Percentiles rank a stretch among this genome's conserved stretches.
phyloP scores from a whole-genome alignment of 139 green algal genomes.

The Haematococcus lacustris region DNA sequence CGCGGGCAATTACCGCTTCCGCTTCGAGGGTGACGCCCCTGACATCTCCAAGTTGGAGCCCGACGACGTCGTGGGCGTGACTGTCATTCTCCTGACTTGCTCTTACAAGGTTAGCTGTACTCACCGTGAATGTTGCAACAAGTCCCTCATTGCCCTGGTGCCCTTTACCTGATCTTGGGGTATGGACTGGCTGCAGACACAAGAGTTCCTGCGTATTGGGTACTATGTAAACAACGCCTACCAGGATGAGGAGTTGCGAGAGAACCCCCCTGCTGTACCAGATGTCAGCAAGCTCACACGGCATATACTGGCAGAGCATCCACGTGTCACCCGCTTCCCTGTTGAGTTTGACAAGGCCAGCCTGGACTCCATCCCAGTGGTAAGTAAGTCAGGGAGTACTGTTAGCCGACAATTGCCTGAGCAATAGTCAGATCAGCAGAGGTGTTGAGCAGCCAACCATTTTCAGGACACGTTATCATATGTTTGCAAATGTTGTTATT shows the following conservation, averaged over 20 bases:
- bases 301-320: conserved; percentile 85
- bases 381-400: too few relatives aligned
- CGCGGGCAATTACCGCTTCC: conserved; percentile 84
- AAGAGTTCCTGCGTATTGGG: conserved; percentile 84
- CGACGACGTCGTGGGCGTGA: conserved; percentile 81
- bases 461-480: too few relatives aligned
- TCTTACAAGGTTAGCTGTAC: conserved; percentile 63
- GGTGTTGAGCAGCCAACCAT: too few relatives aligned
- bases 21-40: conserved; percentile 80
- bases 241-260: conserved; percentile 71
- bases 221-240: conserved; percentile 99
- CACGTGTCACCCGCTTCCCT: conserved; percentile 39
- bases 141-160: too few relatives aligned
- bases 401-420: too few relatives aligned
- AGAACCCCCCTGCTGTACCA: conserved; percentile 70
- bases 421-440: too few relatives aligned
- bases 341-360: conserved; percentile 23
- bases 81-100: conserved; percentile 92
- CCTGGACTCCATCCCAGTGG: too few relatives aligned
- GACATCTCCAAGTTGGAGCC: conserved; percentile 68
- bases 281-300: conserved; percentile 63
- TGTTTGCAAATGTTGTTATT: too few relatives aligned
- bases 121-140: too few relatives aligned
- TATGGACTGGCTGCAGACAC: too few relatives aligned
- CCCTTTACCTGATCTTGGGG: too few relatives aligned